Evolutionary conservation across 2,329 filamentous ascomycete species (phyloP).

Genomic region (Akanthomyces lecanii): DNA sequence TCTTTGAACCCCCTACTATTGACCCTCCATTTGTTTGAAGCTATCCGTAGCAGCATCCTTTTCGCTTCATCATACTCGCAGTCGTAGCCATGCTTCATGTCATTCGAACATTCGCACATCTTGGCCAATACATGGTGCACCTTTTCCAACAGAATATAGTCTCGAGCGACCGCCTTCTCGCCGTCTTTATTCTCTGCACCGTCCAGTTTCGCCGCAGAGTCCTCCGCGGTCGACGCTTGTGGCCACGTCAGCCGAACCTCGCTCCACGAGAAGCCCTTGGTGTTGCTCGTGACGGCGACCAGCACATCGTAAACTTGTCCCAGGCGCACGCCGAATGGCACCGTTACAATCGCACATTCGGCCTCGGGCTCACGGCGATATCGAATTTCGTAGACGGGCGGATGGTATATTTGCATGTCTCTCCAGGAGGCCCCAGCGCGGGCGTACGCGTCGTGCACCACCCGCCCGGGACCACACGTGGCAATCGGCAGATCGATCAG

Average conservation of each 20-base stretch:
- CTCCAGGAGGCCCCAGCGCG: neutral
- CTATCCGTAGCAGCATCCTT: neutral
- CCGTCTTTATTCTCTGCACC: neutral
- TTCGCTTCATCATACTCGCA: neutral
- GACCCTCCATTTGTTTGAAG: constrained; percentile 2
- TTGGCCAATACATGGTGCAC: neutral
- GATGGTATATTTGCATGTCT: neutral
- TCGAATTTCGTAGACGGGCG: neutral
- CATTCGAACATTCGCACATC: neutral
- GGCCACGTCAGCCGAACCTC: constrained; percentile 1
- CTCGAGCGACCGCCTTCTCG: neutral
- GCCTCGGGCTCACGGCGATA: neutral
- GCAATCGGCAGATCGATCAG: constrained; percentile 6
- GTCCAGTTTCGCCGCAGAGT: no score
- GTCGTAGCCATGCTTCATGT: neutral
- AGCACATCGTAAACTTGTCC: neutral
- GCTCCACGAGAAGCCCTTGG: neutral
- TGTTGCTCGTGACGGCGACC: neutral
- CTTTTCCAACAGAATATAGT: neutral
- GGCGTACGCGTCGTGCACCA: neutral
- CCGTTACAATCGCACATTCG: neutral
- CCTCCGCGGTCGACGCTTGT: neutral
- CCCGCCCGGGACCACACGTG: neutral
- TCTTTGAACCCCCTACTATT: neutral
- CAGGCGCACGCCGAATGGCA: neutral